These are phyloP conservation scores for Euphorbia pulcherrima DNA, from an alignment of 345 rosid species.

Conservation along the genomic window DNA sequence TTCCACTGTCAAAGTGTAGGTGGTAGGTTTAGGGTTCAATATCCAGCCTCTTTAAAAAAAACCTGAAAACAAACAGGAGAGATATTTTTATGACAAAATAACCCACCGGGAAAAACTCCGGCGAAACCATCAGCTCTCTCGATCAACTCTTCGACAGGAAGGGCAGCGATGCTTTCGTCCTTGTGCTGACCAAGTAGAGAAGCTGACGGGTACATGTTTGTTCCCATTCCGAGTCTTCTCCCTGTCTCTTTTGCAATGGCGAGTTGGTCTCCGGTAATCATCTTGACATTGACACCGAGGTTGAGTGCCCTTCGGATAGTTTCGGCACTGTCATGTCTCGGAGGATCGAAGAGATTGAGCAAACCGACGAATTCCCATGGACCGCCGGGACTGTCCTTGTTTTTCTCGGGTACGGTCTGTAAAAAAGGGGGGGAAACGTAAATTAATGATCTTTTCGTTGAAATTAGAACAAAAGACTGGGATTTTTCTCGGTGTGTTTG, in stretches of 20 bases:
- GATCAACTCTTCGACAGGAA: constrained; percentile 31
- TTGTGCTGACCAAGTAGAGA: constrained; percentile 26
- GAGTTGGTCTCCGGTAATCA: constrained; percentile 35
- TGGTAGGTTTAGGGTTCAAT: no score
- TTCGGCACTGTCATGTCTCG: constrained; percentile 57
- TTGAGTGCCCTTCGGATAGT: constrained; percentile 49
- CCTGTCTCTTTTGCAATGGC: constrained; percentile 33
- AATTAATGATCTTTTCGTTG: background rate
- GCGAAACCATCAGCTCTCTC: constrained; percentile 35
- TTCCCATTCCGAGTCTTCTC: constrained; percentile 33
- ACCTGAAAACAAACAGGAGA: no score
- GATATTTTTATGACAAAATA: background rate
- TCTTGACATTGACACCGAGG: constrained; percentile 32
- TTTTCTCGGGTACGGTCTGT: constrained; percentile 29
- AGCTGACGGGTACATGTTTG: constrained; percentile 31
- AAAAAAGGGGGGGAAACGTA: no score
- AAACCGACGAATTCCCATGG: constrained; percentile 35
- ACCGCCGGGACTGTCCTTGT: constrained; percentile 26
- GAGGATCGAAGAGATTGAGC: constrained; percentile 57
- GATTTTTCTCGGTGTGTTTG: no score
- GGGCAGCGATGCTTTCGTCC: constrained; percentile 23
- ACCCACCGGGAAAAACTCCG: constrained; percentile 29
- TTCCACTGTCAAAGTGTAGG: no score
- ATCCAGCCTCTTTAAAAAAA: no score
- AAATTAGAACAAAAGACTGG: background rate